Percentiles rank a stretch among this genome's conserved stretches.
Conservation (phyloP, 148 eudicot species). For the Spergularia marina region DNA sequence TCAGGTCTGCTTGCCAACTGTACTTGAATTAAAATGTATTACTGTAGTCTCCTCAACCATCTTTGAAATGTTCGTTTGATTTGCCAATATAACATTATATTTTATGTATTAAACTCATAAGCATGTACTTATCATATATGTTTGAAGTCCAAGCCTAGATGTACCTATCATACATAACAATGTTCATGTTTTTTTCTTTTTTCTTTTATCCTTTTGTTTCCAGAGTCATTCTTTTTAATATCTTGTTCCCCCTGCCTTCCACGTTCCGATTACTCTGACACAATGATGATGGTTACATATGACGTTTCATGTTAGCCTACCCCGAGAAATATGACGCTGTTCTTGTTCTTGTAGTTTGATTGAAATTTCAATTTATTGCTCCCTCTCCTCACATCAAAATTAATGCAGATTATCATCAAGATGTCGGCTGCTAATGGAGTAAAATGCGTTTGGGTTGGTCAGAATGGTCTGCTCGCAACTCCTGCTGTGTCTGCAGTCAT, state of each 20-base stretch:
- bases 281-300: too few relatives aligned
- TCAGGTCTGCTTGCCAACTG: constrained; percentile 51
- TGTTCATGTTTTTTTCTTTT: not conserved
- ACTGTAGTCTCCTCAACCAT: not conserved
- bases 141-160: not conserved
- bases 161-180: not conserved
- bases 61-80: not conserved
- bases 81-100: not conserved
- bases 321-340: too few relatives aligned
- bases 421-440: constrained; percentile 99
- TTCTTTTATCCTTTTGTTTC: too few relatives aligned
- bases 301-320: too few relatives aligned
- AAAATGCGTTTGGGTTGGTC: constrained; percentile 94
- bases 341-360: too few relatives aligned
- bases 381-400: not conserved
- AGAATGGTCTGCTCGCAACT: constrained; percentile 83
- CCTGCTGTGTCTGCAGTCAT: constrained; percentile 98
- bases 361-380: not conserved
- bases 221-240: too few relatives aligned
- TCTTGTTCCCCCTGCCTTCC: too few relatives aligned
- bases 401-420: constrained; percentile 77
- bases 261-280: too few relatives aligned
- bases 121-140: not conserved
- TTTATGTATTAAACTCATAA: not conserved
- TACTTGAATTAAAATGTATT: not conserved